Percentiles rank a stretch among this genome's conserved stretches.
Conservation (phyloP, 1,284 basidiomycete species). For the Boletus sp. region DNA sequence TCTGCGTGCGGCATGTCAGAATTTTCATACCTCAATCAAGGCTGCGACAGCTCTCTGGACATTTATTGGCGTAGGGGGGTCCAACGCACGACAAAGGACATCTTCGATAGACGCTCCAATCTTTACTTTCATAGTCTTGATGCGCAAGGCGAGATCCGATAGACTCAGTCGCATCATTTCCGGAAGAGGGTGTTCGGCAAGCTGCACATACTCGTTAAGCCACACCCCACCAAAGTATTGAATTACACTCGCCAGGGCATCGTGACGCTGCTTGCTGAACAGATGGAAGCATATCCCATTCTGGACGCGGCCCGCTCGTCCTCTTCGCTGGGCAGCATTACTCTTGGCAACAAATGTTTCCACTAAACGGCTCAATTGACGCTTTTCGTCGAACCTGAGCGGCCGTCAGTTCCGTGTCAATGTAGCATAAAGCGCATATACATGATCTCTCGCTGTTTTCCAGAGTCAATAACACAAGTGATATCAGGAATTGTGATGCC, state of each 20-base stretch:
- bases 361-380: slow-evolving; percentile 90
- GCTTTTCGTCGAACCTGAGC: slow-evolving; percentile 91
- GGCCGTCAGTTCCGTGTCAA: slow-evolving; percentile 11
- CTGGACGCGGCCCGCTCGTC: slow-evolving; percentile 91
- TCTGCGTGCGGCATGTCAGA: neutral
- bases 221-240: slow-evolving; percentile 27
- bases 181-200: slow-evolving; percentile 90
- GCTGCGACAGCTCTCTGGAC: slow-evolving; percentile 90
- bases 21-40: slow-evolving; percentile 76
- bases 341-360: slow-evolving; percentile 94
- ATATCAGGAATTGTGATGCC: slow-evolving; percentile 99
- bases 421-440: slow-evolving; percentile 27
- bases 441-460: slow-evolving; percentile 94
- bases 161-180: slow-evolving; percentile 96
- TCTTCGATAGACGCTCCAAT: slow-evolving; percentile 89
- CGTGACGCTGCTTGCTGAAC: slow-evolving; percentile 88
- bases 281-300: slow-evolving; percentile 94
- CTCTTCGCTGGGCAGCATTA: slow-evolving; percentile 91
- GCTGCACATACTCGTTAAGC: slow-evolving; percentile 43
- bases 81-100: slow-evolving; percentile 83
- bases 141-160: slow-evolving; percentile 91
- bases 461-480: slow-evolving; percentile 95
- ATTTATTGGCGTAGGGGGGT: slow-evolving; percentile 87
- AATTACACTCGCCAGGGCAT: slow-evolving; percentile 54
- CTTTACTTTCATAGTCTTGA: slow-evolving; percentile 95